Evolutionary conservation across 306 rosid species (phyloP).

Genomic region (Sphenostylis stenocarpa): DNA sequence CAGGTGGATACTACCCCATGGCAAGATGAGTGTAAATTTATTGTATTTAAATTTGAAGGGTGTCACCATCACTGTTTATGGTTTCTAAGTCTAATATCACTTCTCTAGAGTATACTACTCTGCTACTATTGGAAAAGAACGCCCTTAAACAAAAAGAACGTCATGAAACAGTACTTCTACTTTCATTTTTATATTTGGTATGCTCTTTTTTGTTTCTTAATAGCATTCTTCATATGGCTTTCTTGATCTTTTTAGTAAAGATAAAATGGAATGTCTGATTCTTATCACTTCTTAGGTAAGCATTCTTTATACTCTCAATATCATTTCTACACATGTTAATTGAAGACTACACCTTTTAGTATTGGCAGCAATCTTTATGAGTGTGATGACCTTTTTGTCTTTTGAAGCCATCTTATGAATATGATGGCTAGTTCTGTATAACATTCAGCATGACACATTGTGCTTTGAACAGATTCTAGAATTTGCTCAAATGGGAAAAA

Average conservation of each 20-base stretch:
- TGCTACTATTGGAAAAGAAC: not conserved
- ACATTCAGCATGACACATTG: not conserved
- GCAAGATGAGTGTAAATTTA: not conserved
- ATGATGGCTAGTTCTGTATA: not conserved
- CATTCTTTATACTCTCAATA: not conserved
- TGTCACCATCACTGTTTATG: not conserved
- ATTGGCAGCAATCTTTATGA: not conserved
- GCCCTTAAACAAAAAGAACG: not conserved
- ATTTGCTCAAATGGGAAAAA: conserved; percentile 32
- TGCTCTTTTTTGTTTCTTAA: not conserved
- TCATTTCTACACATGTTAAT: not conserved
- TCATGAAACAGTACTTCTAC: not conserved
- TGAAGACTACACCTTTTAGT: not conserved
- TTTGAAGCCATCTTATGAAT: not conserved
- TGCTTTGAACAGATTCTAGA: not conserved
- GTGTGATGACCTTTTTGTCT: not conserved
- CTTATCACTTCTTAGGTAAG: not conserved
- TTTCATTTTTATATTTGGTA: not conserved
- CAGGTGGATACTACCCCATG: conserved; percentile 7
- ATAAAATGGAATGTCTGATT: not conserved
- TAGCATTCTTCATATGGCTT: not conserved
- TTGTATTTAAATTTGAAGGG: not conserved
- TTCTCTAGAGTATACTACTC: not conserved
- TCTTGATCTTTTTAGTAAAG: not conserved
- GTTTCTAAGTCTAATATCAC: not conserved